Evolutionary conservation across 176 grass and related monocot species (phyloP), one percentile per base, ranked within the genome.

Genomic region (Oryza australiensis): DNA sequence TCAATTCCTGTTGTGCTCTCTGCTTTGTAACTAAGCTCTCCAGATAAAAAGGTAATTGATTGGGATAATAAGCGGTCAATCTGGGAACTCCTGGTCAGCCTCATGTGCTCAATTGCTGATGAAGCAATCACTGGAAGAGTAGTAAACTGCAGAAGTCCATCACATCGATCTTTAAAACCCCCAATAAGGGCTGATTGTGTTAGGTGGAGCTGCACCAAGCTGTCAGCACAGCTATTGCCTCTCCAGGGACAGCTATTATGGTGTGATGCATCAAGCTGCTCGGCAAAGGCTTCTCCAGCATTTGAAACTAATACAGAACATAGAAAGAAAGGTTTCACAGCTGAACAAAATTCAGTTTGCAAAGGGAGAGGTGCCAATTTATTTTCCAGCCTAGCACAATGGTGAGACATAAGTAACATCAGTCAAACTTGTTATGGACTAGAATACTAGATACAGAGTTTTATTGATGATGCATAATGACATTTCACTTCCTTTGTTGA

Each of bases 151-250:
- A 99, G 75, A 84, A 98, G 93, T 24, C 90, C 90, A 89, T 98
- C 96, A 37, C 90, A 98, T 8, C 93, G 84, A 72, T 98, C 96
- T 86, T 98, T 98, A 80, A 90, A 99, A 57, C 93, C 93, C 66
- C 93, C 96, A 68, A 99, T 84, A 69, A 99, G 86, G 64, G 93
- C 82, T 51, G 89, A 85, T 78, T 90, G 85, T 67, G 90, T 93
- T 46, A 92, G 89, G 69, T 90, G 93, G 68, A 99, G 92, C 76
- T 99, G 93, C 76, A 93, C 87, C 85, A 99, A 86, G 77, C 83
- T 95, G 73, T 95, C 96, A 70, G 88, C 88, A 83, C 96, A 99
- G 82, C 91, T 92, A 87, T 90, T 99, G 46, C 96, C 85, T 86
- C 86, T 95, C 96, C 96, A 99, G 41, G 96, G 91, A 70, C 96